These are phyloP conservation scores for Trametes hirsuta DNA, from an alignment of 1,284 basidiomycete genomes.

Conservation along the genomic window DNA sequence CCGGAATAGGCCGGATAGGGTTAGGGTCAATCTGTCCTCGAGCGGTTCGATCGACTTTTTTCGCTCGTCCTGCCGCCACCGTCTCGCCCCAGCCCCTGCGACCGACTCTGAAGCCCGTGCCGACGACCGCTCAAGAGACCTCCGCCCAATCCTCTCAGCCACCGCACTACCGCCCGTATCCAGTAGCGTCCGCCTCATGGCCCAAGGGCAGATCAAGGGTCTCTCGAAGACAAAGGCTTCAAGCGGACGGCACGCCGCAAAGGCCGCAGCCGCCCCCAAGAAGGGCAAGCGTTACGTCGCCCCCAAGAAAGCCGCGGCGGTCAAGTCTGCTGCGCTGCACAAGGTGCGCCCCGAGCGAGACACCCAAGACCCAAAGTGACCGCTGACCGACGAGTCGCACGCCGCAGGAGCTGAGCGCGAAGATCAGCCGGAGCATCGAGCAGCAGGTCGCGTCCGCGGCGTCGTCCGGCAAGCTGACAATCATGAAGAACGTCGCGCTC, in stretches of 20 bases:
- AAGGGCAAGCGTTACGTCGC: conserved; percentile 73
- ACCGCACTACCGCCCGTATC: not conserved
- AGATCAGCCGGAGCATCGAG: conserved; percentile 90
- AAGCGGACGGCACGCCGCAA: conserved; percentile 59
- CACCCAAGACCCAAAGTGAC: not conserved
- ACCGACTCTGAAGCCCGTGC: too few relatives aligned
- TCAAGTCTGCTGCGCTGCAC: conserved; percentile 72
- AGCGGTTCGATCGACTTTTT: conserved; percentile 11
- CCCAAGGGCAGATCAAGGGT: conserved; percentile 71
- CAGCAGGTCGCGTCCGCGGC: conserved; percentile 88
- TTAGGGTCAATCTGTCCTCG: conserved; percentile 14
- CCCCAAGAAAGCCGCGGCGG: conserved; percentile 69
- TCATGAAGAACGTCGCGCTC: conserved; percentile 73
- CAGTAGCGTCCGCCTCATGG: conserved; percentile 37
- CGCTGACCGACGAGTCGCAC: not conserved
- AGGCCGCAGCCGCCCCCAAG: conserved; percentile 67
- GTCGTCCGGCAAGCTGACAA: conserved; percentile 81
- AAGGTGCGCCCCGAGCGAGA: conserved; percentile 47
- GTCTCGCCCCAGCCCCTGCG: too few relatives aligned
- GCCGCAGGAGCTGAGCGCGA: conserved; percentile 75
- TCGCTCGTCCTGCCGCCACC: not conserved
- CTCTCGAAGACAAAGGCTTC: conserved; percentile 53
- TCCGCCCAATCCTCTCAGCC: not conserved
- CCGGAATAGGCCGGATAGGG: not conserved
- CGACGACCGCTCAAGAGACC: not conserved